Evolutionary conservation across 805 yeast genomes (phyloP).

Genomic region (Debaryomyces prosopidis): DNA sequence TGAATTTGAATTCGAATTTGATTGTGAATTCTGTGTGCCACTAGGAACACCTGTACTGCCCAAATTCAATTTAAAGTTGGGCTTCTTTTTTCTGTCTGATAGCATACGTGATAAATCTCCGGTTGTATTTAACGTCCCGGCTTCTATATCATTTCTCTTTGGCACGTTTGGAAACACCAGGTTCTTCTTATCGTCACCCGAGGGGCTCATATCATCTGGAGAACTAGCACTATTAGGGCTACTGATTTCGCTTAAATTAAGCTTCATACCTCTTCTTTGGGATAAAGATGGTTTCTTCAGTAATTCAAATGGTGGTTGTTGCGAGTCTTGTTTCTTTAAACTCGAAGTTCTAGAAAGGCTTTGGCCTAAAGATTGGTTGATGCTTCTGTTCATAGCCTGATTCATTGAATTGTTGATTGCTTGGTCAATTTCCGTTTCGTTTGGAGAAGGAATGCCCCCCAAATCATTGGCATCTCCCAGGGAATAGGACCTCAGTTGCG

Average conservation of each 20-base stretch:
- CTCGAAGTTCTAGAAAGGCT: background rate
- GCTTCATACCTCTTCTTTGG: constrained; percentile 56
- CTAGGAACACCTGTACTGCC: constrained; percentile 9
- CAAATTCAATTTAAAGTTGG: constrained; percentile 38
- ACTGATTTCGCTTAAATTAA: constrained; percentile 38
- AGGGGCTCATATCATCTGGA: constrained; percentile 15
- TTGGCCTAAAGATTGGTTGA: background rate
- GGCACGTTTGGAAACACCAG: background rate
- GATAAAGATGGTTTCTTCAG: constrained; percentile 47
- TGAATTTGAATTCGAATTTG: constrained; percentile 2
- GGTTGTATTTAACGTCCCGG: constrained; percentile 17
- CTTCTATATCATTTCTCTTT: background rate
- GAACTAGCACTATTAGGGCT: constrained; percentile 21
- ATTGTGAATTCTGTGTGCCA: background rate
- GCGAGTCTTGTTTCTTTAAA: constrained; percentile 1
- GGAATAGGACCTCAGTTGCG: constrained; percentile 12
- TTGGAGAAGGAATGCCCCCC: background rate
- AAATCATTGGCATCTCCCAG: constrained; percentile 11
- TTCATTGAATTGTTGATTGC: too few species aligned
- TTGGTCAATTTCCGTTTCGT: background rate
- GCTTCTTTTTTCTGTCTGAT: constrained; percentile 40
- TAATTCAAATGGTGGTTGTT: constrained; percentile 14
- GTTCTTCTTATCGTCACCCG: constrained; percentile 3
- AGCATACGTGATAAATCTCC: constrained; percentile 38
- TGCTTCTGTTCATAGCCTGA: background rate